phyloP scores from a whole-genome alignment of 2,329 filamentous ascomycete genomes.

The Phyllosticta citrichinensis region DNA sequence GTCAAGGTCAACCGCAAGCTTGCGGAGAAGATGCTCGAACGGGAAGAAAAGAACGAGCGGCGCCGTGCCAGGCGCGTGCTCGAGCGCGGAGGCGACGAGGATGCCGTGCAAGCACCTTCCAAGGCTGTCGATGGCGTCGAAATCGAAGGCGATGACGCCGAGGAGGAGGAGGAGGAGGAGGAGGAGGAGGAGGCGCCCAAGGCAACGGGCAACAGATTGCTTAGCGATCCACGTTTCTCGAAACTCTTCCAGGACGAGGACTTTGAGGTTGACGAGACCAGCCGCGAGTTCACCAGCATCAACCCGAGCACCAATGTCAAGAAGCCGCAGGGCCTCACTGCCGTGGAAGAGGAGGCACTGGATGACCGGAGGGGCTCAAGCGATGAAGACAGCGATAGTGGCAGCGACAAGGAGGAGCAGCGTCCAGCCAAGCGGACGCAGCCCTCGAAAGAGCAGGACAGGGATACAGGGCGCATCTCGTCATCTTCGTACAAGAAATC shows the following conservation, averaged over 20 bases:
- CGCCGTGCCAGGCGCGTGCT: constrained; percentile 37
- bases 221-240: constrained; percentile 79
- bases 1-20: constrained; percentile 80
- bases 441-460: constrained; percentile 19
- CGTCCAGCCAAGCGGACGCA: constrained; percentile 13
- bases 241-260: constrained; percentile 87
- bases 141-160: constrained; percentile 44
- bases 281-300: constrained; percentile 73
- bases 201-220: constrained; percentile 43
- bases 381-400: constrained; percentile 23
- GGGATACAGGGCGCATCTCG: constrained; percentile 46
- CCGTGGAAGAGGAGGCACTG: constrained; percentile 50
- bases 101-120: constrained; percentile 23
- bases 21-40: constrained; percentile 52
- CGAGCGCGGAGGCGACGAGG: constrained; percentile 52
- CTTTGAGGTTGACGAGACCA: constrained; percentile 83
- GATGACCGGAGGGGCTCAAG: constrained; percentile 29
- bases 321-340: constrained; percentile 42
- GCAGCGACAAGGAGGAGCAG: constrained; percentile 23
- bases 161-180: constrained; percentile 33
- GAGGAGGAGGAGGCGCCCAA: constrained; percentile 32
- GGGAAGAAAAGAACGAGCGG: constrained; percentile 57
- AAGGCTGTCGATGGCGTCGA: constrained; percentile 7
- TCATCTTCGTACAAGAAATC: constrained; percentile 55
- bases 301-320: constrained; percentile 67